These are phyloP conservation scores for Pseudophaeomoniella oleicola DNA, from an alignment of 2,329 filamentous ascomycete species.

Conservation along the genomic window DNA sequence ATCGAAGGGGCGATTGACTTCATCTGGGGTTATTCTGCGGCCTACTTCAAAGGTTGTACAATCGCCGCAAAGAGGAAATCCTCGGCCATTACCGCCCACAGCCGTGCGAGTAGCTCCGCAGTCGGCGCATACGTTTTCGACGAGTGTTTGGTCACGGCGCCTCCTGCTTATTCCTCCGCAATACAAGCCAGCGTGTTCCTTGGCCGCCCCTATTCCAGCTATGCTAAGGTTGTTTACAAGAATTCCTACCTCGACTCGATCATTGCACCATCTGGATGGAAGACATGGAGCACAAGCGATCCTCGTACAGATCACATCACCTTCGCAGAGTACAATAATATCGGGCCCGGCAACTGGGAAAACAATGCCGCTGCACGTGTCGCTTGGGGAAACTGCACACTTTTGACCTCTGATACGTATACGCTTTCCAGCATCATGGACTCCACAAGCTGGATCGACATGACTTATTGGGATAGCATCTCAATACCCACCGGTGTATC, in stretches of 20 bases:
- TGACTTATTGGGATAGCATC: constrained; percentile 23
- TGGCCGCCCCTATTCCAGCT: constrained; percentile 10
- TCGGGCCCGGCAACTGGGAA: constrained; percentile 10
- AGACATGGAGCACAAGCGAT: constrained; percentile 16
- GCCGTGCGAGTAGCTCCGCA: constrained; percentile 8
- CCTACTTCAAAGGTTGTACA: constrained; percentile 17
- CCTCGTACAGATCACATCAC: constrained; percentile 9
- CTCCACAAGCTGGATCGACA: constrained; percentile 22
- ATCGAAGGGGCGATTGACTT: constrained; percentile 37
- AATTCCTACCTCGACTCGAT: constrained; percentile 7
- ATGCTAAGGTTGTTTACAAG: constrained; percentile 11
- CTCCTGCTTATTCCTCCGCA: constrained; percentile 10
- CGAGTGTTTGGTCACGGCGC: constrained; percentile 14
- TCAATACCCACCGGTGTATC: constrained; percentile 15
- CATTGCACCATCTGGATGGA: constrained; percentile 11
- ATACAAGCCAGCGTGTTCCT: constrained; percentile 8
- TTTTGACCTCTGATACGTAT: constrained; percentile 21
- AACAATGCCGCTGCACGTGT: constrained; percentile 15
- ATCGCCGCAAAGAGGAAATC: constrained; percentile 14
- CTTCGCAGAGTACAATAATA: constrained; percentile 10
- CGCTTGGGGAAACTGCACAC: constrained; percentile 20
- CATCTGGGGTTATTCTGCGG: constrained; percentile 21
- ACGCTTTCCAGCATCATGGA: constrained; percentile 20
- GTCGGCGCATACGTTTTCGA: constrained; percentile 13
- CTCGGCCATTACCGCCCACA: constrained; percentile 12